A percentile compares a stretch with the other conserved stretches of the same genome.
These are phyloP conservation scores for Chaetomium globosum DNA, from an alignment of 2,329 filamentous ascomycete genomes.

Conservation along the genomic window DNA sequence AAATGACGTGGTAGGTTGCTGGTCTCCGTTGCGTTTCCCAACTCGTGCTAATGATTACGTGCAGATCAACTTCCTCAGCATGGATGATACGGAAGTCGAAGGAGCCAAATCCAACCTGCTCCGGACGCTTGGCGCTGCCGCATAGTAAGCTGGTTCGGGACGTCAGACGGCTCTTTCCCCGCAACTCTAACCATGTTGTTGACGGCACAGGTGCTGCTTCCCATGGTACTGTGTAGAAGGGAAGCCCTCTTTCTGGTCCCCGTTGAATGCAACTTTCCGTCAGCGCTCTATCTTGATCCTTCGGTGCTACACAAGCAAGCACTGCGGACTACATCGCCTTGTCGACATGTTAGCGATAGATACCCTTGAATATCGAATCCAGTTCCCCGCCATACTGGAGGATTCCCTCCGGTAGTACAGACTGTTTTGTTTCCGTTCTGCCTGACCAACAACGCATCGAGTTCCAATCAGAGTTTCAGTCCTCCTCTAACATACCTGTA, in stretches of 20 bases:
- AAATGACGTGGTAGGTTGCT: constrained; percentile 70
- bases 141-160: constrained; percentile 16
- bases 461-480: background rate
- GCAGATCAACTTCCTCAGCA: constrained; percentile 67
- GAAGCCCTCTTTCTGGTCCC: background rate
- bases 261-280: background rate
- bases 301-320: background rate
- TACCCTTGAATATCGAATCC: constrained; percentile 22
- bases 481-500: background rate
- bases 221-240: background rate
- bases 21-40: background rate
- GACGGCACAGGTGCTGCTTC: constrained; percentile 1
- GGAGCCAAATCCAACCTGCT: constrained; percentile 61
- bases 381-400: background rate
- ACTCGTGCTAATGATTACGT: constrained; percentile 28
- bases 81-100: constrained; percentile 63
- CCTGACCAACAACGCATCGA: background rate
- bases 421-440: background rate
- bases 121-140: constrained; percentile 50
- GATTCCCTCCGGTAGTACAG: background rate
- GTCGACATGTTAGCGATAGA: constrained; percentile 28
- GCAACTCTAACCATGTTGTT: background rate
- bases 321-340: constrained; percentile 18
- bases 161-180: constrained; percentile 16
- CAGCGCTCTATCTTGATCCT: background rate